phyloP scores from a whole-genome alignment of 257 asterid genomes.

The Solanum microdontum region DNA sequence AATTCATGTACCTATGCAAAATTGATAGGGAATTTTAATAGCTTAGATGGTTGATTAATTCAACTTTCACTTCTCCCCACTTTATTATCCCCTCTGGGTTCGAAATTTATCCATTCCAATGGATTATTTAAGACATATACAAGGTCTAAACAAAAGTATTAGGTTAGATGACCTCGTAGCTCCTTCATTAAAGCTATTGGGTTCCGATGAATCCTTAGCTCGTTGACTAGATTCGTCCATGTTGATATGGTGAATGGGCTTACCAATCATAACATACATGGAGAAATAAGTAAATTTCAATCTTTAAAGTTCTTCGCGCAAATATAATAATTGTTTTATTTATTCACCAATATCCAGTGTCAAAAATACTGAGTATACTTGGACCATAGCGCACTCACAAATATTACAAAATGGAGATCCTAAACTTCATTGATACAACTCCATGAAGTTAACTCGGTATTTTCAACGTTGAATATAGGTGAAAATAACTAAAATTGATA shows the following conservation, averaged over 20 bases:
- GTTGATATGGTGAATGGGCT: neutral
- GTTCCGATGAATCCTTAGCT: neutral
- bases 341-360: neutral
- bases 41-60: fast-evolving
- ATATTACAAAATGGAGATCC: neutral
- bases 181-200: neutral
- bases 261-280: neutral
- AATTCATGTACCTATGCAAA: neutral
- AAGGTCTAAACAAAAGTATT: neutral
- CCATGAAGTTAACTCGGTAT: neutral
- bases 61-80: neutral
- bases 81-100: neutral
- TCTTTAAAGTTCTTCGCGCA: neutral
- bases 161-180: no score
- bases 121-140: neutral
- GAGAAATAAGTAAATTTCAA: neutral
- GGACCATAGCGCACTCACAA: neutral
- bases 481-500: neutral
- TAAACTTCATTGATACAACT: neutral
- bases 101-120: neutral
- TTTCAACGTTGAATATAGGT: neutral
- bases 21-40: neutral
- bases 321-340: neutral
- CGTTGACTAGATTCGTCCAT: neutral
- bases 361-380: neutral